Evolutionary conservation across 106 monocot genomes (phyloP), one percentile per base, ranked within the genome.

Genomic region (Narthecium ossifragum): DNA sequence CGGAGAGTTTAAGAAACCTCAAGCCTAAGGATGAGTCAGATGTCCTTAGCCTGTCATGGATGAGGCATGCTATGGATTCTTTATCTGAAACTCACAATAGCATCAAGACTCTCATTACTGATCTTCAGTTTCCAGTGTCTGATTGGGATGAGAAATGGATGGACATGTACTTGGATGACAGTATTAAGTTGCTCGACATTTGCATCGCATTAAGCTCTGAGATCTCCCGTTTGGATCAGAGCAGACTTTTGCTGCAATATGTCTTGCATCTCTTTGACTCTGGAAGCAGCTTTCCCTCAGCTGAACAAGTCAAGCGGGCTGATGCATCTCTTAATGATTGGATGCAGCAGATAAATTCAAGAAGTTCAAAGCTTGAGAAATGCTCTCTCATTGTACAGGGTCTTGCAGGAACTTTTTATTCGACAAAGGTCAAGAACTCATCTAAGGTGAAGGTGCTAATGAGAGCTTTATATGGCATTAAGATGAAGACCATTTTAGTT

Each of bases 141-240:
- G 86, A 90, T 50, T 96, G 94, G 94, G 90, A 96, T 47, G 70
- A 83, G 26, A 77, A 81, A 34, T 96, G 83, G 94, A 71, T 86
- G 48, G 64, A 89, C 38, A 62, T 80, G 33, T 94, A 94, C 66
- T 73, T 94, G 60, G 70, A 94, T 50, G 64, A 72, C 51, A 85
- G 83, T 54, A 67, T 94, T 30, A 94, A 89, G 55, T 51, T 94
- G 34, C 88, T 94, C 4, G 94, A 96, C 50, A 71, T 96, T 51
- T 96, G 90, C 57, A 80, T 83, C 10, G 77, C 80, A 13, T 65
- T 96, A 33, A 86, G 55, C 25, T 78, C 90, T 14, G 85, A 96
- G 71, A 55, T 96, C 21, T 74, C 90, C 30, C 65, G 67, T 26
- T 48, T 90, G 61, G 90, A 84, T 38, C 94, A 80, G 47, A 34